Evolutionary conservation across 495 filamentous ascomycete genomes (phyloP), one percentile per base, ranked within the genome.

Genomic region (Letharia columbiana): DNA sequence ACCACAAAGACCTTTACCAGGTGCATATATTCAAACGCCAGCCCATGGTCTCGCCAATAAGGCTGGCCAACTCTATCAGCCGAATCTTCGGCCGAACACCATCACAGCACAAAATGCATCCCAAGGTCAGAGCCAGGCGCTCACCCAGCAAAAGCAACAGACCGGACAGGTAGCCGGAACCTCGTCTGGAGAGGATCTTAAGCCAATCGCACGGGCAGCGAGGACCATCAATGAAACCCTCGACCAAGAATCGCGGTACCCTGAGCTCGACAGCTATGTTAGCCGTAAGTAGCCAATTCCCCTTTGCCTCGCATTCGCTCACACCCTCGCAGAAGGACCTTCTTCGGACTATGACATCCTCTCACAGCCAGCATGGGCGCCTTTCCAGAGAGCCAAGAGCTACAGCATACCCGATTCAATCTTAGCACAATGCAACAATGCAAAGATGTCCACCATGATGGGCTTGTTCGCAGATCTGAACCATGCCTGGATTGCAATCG

Each of bases 401-500:
- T 89, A 96, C 76, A 85, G 87, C 63, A 91, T 98, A 37, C 94
- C 94, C 45, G 89, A 97, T 67, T 81, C 82, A 66, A 88, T 98
- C 42, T 91, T 97, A 71, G 87, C 91, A 65, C 92, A 95, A 71
- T 90, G 92, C 74, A 95, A 99, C 74, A 78, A 82, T 31, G 89
- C 89, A 58, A 84, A 92, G 68, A 84, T 96, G 3, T 87, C 87
- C 35, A 94, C 93, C 15, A 84, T 82, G 72, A 95, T 98, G 87
- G 94, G 94, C 31, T 77, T 98, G 49, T 96, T 99, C 75, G 90
- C 94, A 31, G 88, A 91, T 74, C 75, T 99, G 69, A 90, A 91
- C 66, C 92, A 97, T 77, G 93, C 92, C 56, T 99, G 93, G 92
- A 88, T 95, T 31, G 83, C 90, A 1, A 96, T 99, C 72, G 94